phyloP scores from a whole-genome alignment of 2,329 filamentous ascomycete genomes.

The Neofusicoccum sp. region DNA sequence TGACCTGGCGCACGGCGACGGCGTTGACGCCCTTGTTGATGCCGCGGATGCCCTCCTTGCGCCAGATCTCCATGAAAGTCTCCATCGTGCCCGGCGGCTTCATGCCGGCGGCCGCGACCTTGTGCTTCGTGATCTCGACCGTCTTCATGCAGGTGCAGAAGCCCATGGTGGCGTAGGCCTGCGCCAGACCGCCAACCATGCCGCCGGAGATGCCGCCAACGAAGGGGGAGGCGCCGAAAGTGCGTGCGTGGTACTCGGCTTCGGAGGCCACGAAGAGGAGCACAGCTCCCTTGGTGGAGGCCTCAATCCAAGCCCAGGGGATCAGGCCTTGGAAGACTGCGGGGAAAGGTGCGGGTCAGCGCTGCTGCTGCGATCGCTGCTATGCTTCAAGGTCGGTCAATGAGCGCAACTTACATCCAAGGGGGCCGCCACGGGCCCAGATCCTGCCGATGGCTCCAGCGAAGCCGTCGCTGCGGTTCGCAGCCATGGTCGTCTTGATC shows the following conservation, averaged over 20 bases:
- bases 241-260: slow-evolving; percentile 89
- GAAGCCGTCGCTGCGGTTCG: slow-evolving; percentile 89
- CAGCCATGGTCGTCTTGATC: slow-evolving; percentile 99
- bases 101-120: slow-evolving; percentile 77
- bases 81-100: slow-evolving; percentile 87
- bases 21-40: slow-evolving; percentile 99
- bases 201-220: slow-evolving; percentile 84
- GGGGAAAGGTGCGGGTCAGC: slow-evolving; percentile 3
- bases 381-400: not conserved
- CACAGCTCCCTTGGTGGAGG: slow-evolving; percentile 97
- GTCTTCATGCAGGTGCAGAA: slow-evolving; percentile 99
- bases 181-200: slow-evolving; percentile 90
- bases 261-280: slow-evolving; percentile 98
- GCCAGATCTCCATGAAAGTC: slow-evolving; percentile 97
- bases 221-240: slow-evolving; percentile 81
- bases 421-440: slow-evolving; percentile 88
- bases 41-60: slow-evolving; percentile 85
- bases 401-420: slow-evolving; percentile 73
- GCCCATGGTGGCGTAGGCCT: slow-evolving; percentile 99
- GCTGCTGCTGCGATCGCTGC: too few species aligned
- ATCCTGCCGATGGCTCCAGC: slow-evolving; percentile 76
- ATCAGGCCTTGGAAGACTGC: slow-evolving; percentile 99
- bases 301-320: slow-evolving; percentile 99
- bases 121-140: slow-evolving; percentile 98
- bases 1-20: slow-evolving; percentile 97